Conservation (phyloP, 495 filamentous ascomycete species). For the Hypoxylon crocopeplum region DNA sequence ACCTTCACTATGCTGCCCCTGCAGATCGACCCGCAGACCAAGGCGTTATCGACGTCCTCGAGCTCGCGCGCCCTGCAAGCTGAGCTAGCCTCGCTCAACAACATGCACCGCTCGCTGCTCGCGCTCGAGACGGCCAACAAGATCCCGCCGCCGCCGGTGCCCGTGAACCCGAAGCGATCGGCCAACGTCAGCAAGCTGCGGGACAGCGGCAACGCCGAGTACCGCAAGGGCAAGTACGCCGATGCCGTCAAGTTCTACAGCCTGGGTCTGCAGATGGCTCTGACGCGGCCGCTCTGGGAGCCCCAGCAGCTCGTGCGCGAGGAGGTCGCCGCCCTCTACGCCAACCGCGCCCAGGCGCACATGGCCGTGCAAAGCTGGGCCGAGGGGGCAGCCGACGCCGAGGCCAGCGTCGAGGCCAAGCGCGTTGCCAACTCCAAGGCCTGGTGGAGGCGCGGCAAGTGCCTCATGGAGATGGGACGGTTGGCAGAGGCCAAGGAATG, state of each 20-base stretch:
- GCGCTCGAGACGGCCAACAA: conserved; percentile 59
- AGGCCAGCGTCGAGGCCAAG: conserved; percentile 89
- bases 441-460: conserved; percentile 86
- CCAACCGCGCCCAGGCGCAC: conserved; percentile 88
- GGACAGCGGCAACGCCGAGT: conserved; percentile 81
- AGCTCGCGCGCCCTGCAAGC: conserved; percentile 56
- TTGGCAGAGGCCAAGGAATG: conserved; percentile 81
- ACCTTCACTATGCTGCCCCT: conserved; percentile 86
- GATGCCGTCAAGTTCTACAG: conserved; percentile 84
- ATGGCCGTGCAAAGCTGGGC: conserved; percentile 82
- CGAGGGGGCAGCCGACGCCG: conserved; percentile 83
- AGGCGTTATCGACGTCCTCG: conserved; percentile 55
- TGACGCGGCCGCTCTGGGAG: conserved; percentile 84
- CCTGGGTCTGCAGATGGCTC: conserved; percentile 85
- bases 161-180: conserved; percentile 83
- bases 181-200: conserved; percentile 89
- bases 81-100: conserved; percentile 75
- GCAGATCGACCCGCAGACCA: conserved; percentile 78
- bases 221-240: conserved; percentile 73
- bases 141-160: conserved; percentile 76
- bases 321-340: conserved; percentile 78
- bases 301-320: conserved; percentile 80
- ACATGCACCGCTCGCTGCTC: conserved; percentile 74
- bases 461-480: conserved; percentile 88
- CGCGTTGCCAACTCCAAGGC: conserved; percentile 86